Base-by-base conservation (phyloP, 345 rosid genomes). In the Citrus inodora region DNA sequence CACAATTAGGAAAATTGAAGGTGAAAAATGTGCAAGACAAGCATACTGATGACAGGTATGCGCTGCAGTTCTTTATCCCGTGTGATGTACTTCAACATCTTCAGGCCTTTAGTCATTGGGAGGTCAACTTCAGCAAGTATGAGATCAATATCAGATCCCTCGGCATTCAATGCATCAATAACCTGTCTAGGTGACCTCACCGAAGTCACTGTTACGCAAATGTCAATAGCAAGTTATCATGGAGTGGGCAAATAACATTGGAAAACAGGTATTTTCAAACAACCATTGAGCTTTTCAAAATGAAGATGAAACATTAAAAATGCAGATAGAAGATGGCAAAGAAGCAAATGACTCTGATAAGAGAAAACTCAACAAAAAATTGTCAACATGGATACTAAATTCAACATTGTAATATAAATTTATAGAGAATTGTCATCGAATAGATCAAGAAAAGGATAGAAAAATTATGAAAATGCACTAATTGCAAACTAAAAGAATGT, bases 11-110 rank as follows among this genome's bases (percentile, higher is more conserved):
- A 9, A 67, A 62, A 19, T 16, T 70, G 28, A 42, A 71, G 74
- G n/a, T 40, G 46, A 21, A 58, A 40, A 9, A 9, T 58, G 64
- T 51, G 27, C 21, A 80, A 60, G 46, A 70, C 37, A 83, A 79
- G 85, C 98, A 87, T 88, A 96, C 99, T 96, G 80, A 96, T 96
- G 64, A 96, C 97, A 76, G 99, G 99, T 83, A 96, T 96, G 70
- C 92, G 94, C 21, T 83, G 88, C 71, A 96, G 88, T 68, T 89
- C 95, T 81, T 92, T 92, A 86, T 96, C 92, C 69, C 93, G 89
- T 6, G 88, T 86, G 71, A 96, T 92, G 84, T 96, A 94, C 87
- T 93, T 96, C 78, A 96, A 83, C 97, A 94, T 86, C 89, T 96
- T 96, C 92, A 91, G 86, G 87, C 99, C 99, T 84, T 96, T 96